A percentile compares a stretch with the other conserved stretches of the same genome.
phyloP scores from a whole-genome alignment of 2,329 filamentous ascomycete genomes.

The Aureobasidium sp. region DNA sequence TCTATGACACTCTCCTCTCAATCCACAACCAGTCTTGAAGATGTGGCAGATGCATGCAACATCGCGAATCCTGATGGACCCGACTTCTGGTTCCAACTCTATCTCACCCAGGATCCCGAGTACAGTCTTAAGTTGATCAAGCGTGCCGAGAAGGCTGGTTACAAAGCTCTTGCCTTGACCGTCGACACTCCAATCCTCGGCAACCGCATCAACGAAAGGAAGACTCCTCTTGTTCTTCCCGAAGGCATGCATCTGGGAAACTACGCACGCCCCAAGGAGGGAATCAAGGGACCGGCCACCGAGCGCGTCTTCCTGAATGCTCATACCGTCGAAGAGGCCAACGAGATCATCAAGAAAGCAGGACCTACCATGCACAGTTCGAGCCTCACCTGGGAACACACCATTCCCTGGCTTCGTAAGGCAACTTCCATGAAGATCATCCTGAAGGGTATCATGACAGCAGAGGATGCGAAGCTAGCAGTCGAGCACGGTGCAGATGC shows the following conservation, averaged over 20 bases:
- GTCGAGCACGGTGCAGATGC: conserved; percentile 33
- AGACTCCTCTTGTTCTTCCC: conserved; percentile 15
- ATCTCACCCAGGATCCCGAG: conserved; percentile 17
- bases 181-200: conserved; percentile 25
- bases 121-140: conserved; percentile 18
- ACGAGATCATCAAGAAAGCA: not conserved
- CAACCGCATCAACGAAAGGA: conserved; percentile 24
- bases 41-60: conserved; percentile 17
- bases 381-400: conserved; percentile 36
- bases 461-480: conserved; percentile 34
- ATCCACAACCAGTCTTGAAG: conserved; percentile 22
- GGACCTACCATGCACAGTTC: conserved; percentile 10
- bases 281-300: not conserved
- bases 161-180: conserved; percentile 23
- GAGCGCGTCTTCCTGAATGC: not conserved
- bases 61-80: conserved; percentile 12
- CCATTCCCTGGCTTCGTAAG: conserved; percentile 40
- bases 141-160: conserved; percentile 21
- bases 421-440: conserved; percentile 39
- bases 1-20: conserved; percentile 23
- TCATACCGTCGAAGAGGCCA: not conserved
- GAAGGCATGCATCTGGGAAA: conserved; percentile 19
- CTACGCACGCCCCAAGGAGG: not conserved
- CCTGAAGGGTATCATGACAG: conserved; percentile 35
- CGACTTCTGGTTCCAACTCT: conserved; percentile 20